These are phyloP conservation scores for Triglochin maritima DNA, from an alignment of 106 monocot species.

Conservation along the genomic window DNA sequence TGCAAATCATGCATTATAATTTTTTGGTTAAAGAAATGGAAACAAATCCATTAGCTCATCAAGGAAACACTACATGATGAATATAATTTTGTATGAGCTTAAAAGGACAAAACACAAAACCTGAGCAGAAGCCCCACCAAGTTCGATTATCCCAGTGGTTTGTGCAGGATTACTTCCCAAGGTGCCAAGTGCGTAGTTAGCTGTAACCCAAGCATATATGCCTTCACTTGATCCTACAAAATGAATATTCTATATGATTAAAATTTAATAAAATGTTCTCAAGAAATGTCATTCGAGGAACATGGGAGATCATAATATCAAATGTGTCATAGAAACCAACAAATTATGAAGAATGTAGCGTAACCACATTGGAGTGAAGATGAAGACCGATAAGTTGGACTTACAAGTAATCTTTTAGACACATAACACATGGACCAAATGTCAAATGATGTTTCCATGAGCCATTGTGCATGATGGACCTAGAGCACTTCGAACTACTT, in stretches of 20 bases:
- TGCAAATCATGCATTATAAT: too few species aligned
- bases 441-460: too few species aligned
- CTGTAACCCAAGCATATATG: slow-evolving; percentile 94
- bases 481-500: too few species aligned
- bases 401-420: too few species aligned
- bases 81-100: background rate
- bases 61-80: too few species aligned
- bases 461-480: too few species aligned
- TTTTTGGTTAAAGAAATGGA: too few species aligned
- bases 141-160: slow-evolving; percentile 86
- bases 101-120: slow-evolving; percentile 11
- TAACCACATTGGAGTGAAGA: background rate
- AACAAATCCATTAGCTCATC: too few species aligned
- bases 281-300: background rate
- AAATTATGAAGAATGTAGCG: background rate
- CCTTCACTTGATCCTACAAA: slow-evolving; percentile 79
- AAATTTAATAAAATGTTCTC: background rate
- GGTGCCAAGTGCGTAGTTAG: slow-evolving; percentile 83
- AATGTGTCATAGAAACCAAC: background rate
- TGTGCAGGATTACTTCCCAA: slow-evolving; percentile 52
- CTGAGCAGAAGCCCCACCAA: slow-evolving; percentile 97
- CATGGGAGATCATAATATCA: background rate
- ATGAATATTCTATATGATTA: background rate
- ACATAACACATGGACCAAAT: too few species aligned
- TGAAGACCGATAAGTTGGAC: background rate